Base-by-base conservation (phyloP, 2,329 filamentous ascomycete genomes). In the Fusarium kyushuense region DNA sequence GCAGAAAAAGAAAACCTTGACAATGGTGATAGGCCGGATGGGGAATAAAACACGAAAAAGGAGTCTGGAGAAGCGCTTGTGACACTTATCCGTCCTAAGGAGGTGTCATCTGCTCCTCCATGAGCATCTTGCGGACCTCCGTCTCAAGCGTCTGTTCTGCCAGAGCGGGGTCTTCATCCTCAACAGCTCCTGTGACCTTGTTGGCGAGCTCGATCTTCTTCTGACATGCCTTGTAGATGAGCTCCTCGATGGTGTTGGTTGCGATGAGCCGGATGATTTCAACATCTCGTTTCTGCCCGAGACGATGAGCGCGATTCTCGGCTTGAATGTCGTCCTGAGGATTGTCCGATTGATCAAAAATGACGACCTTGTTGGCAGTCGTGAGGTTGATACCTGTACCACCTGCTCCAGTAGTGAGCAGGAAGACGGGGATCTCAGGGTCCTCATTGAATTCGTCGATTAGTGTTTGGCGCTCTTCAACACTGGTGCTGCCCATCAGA, bases 271-370 rank as follows among this genome's bases (percentile, higher is more conserved):
- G 86, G 40, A 97, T 89, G 40, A 99, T 92, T 76, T 99, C 95
- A 2, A 99, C 96, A 35, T 95, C 91, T 17, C 92, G 85, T 30
- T 88, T 94, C 82, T 99, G 96, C 0, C 96, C 96, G 11, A 99
- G 92, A 16, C 96, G 91, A 80, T 99, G 96, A 0, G 96, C 96
- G 19, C 96, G 90, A 78, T 99, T 98, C 83, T 98, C 96, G 0
- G 96, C 96, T 78, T 99, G 96, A n/a, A 97, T 90, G 76, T 99
- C 96, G 72, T 98, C 95, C 76, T 99, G 96, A 0, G 96, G 96
- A 73, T 99, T 99, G 81, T 97, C 97, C n/a, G 90, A 93, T 67
- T 92, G 92, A 79, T 99, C 96, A 77, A 98, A 97, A 74, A 99
- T 96, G 79, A 99, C 89, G 72, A 99, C 95, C 80, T 97, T 98